Percentiles rank a stretch among this genome's conserved stretches.
phyloP scores from a whole-genome alignment of 805 yeast genomes.

The Starmerella powellii region DNA sequence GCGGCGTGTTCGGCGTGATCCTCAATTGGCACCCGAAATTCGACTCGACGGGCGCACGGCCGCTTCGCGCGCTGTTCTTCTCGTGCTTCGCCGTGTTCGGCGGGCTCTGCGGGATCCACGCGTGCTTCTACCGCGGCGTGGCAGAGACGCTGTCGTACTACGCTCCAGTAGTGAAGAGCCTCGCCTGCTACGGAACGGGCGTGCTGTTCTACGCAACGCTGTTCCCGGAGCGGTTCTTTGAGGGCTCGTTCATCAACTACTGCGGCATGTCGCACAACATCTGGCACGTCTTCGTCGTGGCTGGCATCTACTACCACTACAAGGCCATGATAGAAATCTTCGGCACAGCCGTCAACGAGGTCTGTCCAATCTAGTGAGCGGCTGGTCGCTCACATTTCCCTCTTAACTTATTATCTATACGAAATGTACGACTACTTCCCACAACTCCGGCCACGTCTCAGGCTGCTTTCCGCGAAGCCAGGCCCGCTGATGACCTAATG shows the following conservation, averaged over 20 bases:
- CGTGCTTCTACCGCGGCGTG: constrained; percentile 46
- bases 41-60: constrained; percentile 76
- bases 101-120: constrained; percentile 46
- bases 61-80: constrained; percentile 68
- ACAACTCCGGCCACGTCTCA: no score
- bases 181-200: constrained; percentile 66
- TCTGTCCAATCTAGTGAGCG: constrained; percentile 9
- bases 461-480: no score
- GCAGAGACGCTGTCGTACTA: constrained; percentile 42
- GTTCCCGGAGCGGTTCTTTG: constrained; percentile 69
- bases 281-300: constrained; percentile 86
- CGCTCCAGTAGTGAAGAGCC: constrained; percentile 57
- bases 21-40: constrained; percentile 90
- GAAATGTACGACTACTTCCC: no score
- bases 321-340: constrained; percentile 65
- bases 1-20: constrained; percentile 60
- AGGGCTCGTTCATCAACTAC: constrained; percentile 32
- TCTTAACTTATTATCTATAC: background rate
- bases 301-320: constrained; percentile 86
- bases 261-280: constrained; percentile 85
- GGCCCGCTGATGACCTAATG: no score
- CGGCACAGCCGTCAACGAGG: constrained; percentile 30
- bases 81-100: constrained; percentile 70
- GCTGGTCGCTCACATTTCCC: background rate
- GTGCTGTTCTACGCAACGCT: constrained; percentile 78